Evolutionary conservation across 371 early-diverging fungal genomes (phyloP).

Genomic region (Rhizomucor miehei): DNA sequence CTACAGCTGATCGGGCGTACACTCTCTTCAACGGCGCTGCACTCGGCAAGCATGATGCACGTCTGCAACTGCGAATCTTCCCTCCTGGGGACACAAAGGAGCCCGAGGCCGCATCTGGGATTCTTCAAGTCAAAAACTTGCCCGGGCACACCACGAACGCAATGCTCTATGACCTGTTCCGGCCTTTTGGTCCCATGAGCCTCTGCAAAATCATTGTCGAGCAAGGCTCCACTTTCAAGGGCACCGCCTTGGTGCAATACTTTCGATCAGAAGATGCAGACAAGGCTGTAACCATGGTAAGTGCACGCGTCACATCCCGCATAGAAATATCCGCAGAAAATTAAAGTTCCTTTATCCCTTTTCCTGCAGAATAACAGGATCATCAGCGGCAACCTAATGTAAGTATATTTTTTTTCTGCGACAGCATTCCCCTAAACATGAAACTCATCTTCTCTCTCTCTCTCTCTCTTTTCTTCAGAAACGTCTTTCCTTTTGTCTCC

Average conservation of each 20-base stretch:
- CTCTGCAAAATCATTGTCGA: constrained; percentile 37
- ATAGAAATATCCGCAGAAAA: background rate
- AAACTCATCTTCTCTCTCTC: background rate
- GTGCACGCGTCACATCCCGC: background rate
- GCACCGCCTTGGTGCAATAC: constrained; percentile 46
- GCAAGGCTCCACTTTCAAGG: constrained; percentile 29
- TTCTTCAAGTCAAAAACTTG: constrained; percentile 37
- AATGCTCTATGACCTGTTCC: constrained; percentile 37
- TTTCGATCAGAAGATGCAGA: constrained; percentile 35
- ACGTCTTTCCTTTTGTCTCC: constrained; percentile 17
- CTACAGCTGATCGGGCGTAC: constrained; percentile 38
- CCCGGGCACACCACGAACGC: constrained; percentile 30
- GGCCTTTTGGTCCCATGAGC: constrained; percentile 48
- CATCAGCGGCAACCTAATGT: constrained; percentile 35
- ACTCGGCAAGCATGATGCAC: constrained; percentile 16
- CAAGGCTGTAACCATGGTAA: constrained; percentile 42
- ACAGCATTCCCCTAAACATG: too few relatives aligned
- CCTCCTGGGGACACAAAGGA: constrained; percentile 20
- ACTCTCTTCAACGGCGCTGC: constrained; percentile 35
- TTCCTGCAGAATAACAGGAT: constrained; percentile 26
- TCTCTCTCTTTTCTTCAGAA: constrained; percentile 5
- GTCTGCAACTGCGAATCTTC: constrained; percentile 28
- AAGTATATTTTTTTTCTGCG: constrained; percentile 13
- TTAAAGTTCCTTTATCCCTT: background rate
- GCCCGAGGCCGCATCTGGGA: constrained; percentile 32